Evolutionary conservation across 371 early-diverging fungal genomes (phyloP).

Genomic region (Umbelopsis sp.): DNA sequence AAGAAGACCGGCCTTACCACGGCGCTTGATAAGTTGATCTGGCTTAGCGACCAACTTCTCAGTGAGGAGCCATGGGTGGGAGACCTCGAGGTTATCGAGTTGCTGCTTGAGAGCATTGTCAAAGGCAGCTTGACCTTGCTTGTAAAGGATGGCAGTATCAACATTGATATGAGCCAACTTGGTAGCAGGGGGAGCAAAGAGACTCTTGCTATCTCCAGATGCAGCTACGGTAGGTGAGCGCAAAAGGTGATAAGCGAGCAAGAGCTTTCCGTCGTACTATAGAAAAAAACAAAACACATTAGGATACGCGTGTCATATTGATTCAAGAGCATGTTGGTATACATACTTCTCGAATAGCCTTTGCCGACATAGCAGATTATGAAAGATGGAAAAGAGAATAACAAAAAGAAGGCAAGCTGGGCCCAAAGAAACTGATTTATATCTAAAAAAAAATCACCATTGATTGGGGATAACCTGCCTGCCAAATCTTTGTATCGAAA

Average conservation of each 20-base stretch:
- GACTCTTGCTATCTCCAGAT: conserved; percentile 46
- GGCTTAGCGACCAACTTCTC: conserved; percentile 94
- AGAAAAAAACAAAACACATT: neutral
- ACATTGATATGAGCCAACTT: conserved; percentile 83
- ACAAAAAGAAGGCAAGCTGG: conserved; percentile 3
- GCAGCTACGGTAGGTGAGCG: conserved; percentile 65
- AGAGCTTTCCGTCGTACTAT: conserved; percentile 90
- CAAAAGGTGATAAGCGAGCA: conserved; percentile 88
- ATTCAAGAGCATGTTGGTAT: neutral
- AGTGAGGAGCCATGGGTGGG: conserved; percentile 85
- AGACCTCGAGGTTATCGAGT: conserved; percentile 71
- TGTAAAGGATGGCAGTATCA: conserved; percentile 60
- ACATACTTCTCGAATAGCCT: conserved; percentile 85
- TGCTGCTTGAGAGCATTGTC: conserved; percentile 64
- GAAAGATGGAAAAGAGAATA: conserved; percentile 15
- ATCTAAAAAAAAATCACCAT: conserved; percentile 19
- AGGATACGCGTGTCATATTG: neutral
- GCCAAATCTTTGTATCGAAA: conserved; percentile 14
- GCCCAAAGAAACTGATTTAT: conserved; percentile 1
- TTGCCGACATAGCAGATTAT: conserved; percentile 82
- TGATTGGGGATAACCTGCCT: conserved; percentile 12
- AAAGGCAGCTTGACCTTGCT: conserved; percentile 46
- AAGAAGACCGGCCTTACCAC: conserved; percentile 94
- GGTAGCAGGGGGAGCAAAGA: conserved; percentile 72
- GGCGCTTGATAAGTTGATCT: conserved; percentile 96